Evolutionary conservation across 2,329 filamentous ascomycete genomes (phyloP), one percentile per base, ranked within the genome.

Genomic region (Monascus ruber): DNA sequence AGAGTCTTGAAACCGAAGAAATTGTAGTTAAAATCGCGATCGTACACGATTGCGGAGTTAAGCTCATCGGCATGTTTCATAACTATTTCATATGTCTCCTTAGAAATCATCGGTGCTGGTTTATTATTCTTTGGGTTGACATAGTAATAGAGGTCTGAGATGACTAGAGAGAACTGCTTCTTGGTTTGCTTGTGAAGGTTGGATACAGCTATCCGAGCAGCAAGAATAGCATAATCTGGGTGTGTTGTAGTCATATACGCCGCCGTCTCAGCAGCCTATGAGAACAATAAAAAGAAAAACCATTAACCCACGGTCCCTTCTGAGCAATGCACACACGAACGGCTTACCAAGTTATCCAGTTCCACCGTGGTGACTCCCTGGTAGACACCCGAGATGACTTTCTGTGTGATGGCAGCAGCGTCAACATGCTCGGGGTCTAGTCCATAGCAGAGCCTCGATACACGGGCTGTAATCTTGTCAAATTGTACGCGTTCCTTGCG

Each of bases 131-230:
- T 94, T 46, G 89, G 87, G 71, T 98, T 98, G 66, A 94, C 72
- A 65, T 95, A 98, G 71, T 91, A 76, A 70, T 89, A 95, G 33
- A 98, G 79, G 57, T 98, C 91, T 54, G 79, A 81, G 54, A 98
- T 77, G 43, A 98, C 91, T 36, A 85, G 74, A n/a, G 91, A 96
- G 73, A 93, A 98, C 63, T 96, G 89, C 76, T 98, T 98, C 78
- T 96, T 96, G 49, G 91, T 98, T 76, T 98, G 91, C 72, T 98
- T 98, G 81, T 98, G 91, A 43, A 98, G 83, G 72, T 98, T 98
- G 59, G 91, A 98, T 40, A 98, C 91, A 53, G 91, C 91, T 60
- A 98, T 96, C 69, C 91, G 88, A 50, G 91, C 91, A 49, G 91
- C 91, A 43, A 98, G 86, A 62, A 96, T 93, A 63, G 91, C 91